Conservation (phyloP, 805 yeast species). For the Teunomyces barrocoloradensis region DNA sequence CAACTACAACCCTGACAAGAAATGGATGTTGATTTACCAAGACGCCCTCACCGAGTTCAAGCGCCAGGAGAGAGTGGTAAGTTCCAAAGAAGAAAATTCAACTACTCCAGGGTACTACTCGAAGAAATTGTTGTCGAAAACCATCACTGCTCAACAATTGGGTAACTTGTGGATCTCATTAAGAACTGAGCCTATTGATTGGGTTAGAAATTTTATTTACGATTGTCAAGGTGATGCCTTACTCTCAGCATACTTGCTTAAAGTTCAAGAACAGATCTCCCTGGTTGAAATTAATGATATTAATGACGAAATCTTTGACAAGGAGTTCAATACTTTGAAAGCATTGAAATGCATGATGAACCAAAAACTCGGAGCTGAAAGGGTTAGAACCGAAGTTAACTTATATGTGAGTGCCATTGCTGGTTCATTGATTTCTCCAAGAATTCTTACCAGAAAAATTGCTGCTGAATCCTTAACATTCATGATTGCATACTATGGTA, state of each 20-base stretch:
- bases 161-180: slow-evolving; percentile 87
- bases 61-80: slow-evolving; percentile 34
- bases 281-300: slow-evolving; percentile 31
- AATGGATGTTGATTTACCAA: slow-evolving; percentile 89
- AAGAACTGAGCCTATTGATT: slow-evolving; percentile 78
- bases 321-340: slow-evolving; percentile 72
- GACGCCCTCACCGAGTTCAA: slow-evolving; percentile 77
- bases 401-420: slow-evolving; percentile 57
- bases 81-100: slow-evolving; percentile 24
- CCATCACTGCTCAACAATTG: slow-evolving; percentile 65
- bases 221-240: slow-evolving; percentile 79
- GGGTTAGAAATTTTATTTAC: slow-evolving; percentile 76
- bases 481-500: slow-evolving; percentile 39
- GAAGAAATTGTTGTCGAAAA: slow-evolving; percentile 64
- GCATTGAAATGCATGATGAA: slow-evolving; percentile 76
- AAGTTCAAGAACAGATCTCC: slow-evolving; percentile 49
- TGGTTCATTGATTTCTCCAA: slow-evolving; percentile 71
- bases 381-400: slow-evolving; percentile 46
- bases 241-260: slow-evolving; percentile 54
- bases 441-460: slow-evolving; percentile 69
- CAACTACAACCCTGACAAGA: slow-evolving; percentile 70
- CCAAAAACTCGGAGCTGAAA: slow-evolving; percentile 58
- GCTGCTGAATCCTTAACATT: slow-evolving; percentile 73
- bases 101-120: slow-evolving; percentile 74
- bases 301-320: slow-evolving; percentile 54